Percentiles rank a stretch among this genome's conserved stretches.
phyloP scores from a whole-genome alignment of 1,284 basidiomycete genomes.

The Cutaneotrichosporon cutaneum region DNA sequence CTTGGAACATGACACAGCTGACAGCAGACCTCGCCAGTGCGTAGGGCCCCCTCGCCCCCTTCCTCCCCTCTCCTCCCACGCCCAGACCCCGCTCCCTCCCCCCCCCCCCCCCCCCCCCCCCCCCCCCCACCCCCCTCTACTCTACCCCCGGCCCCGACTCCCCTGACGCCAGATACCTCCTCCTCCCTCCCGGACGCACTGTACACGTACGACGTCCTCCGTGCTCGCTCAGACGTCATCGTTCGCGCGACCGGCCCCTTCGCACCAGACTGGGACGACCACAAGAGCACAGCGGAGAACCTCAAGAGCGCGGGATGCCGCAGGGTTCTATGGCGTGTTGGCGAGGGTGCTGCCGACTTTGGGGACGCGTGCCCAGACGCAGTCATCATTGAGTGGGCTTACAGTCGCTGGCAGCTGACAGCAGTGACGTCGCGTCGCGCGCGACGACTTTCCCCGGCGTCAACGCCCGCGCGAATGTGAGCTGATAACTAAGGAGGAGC shows the following conservation, averaged over 20 bases:
- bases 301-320: background rate
- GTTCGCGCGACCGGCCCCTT: conserved; percentile 2
- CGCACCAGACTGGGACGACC: background rate
- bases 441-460: background rate
- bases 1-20: background rate
- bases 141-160: background rate
- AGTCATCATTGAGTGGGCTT: conserved; percentile 6
- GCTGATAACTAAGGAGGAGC: background rate
- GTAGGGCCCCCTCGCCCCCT: no score
- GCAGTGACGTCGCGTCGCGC: background rate
- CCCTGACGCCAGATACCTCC: conserved; percentile 6
- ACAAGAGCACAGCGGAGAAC: background rate
- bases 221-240: background rate
- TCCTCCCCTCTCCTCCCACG: no score
- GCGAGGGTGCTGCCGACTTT: conserved; percentile 8
- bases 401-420: background rate
- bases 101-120: no score
- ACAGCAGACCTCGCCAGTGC: conserved; percentile 10
- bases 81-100: no score
- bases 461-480: conserved; percentile 6
- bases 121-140: no score
- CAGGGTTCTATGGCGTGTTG: conserved; percentile 8
- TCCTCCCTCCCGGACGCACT: conserved; percentile 4
- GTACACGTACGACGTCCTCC: background rate
- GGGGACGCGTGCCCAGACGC: conserved; percentile 6